phyloP scores from a whole-genome alignment of 495 filamentous ascomycete genomes.

The Aspergillus indologenus region DNA sequence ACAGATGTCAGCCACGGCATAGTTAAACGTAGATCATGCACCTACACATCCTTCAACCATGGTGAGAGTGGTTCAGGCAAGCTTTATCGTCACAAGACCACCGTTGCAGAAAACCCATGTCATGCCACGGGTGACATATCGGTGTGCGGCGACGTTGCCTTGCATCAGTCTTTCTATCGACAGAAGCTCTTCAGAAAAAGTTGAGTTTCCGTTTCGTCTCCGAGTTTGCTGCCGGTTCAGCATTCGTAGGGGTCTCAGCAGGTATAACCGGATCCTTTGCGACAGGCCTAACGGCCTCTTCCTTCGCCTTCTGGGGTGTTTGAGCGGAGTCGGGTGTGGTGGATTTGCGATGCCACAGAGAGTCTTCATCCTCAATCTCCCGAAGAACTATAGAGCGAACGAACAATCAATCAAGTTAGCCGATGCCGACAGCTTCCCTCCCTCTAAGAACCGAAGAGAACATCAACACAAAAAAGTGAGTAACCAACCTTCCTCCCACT shows the following conservation, averaged over 20 bases:
- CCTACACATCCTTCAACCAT: neutral
- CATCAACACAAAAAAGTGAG: neutral
- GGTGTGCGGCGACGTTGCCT: neutral
- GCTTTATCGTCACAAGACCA: neutral
- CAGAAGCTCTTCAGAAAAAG: conserved; percentile 29
- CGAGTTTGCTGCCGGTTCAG: conserved; percentile 17
- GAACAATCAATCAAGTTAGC: neutral
- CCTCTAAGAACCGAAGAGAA: neutral
- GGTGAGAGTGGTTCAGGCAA: neutral
- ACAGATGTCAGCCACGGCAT: neutral
- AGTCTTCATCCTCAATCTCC: conserved; percentile 78
- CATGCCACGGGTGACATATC: neutral
- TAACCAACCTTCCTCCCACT: conserved; percentile 82
- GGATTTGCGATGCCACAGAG: conserved; percentile 47
- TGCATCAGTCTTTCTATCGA: neutral
- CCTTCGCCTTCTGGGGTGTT: conserved; percentile 18
- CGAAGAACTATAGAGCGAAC: conserved; percentile 54
- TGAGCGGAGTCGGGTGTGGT: conserved; percentile 12
- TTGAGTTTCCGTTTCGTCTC: conserved; percentile 28
- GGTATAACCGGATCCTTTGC: conserved; percentile 20
- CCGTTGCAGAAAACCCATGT: no score
- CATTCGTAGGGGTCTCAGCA: conserved; percentile 12
- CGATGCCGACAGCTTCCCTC: no score
- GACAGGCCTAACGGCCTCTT: conserved; percentile 8
- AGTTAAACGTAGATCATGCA: neutral